Evolutionary conservation across 805 yeast genomes (phyloP).

Genomic region (Zygoascus flipseniorum): DNA sequence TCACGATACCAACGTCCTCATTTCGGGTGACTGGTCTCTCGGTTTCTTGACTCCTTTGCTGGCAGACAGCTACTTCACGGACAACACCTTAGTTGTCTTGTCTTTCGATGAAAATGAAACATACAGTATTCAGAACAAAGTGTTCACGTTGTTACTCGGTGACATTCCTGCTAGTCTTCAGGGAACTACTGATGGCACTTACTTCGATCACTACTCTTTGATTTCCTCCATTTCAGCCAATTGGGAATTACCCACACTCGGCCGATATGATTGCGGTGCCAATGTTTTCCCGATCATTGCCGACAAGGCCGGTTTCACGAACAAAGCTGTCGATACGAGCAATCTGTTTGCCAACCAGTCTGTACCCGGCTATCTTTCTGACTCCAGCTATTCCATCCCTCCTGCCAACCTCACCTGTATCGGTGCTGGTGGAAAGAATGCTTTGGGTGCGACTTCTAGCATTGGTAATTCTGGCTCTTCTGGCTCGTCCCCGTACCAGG

Average conservation of each 20-base stretch:
- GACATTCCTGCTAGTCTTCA: constrained; percentile 31
- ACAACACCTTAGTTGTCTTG: constrained; percentile 36
- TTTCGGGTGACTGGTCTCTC: constrained; percentile 40
- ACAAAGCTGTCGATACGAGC: constrained; percentile 9
- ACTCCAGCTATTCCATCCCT: constrained; percentile 5
- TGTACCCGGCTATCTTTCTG: constrained; percentile 6
- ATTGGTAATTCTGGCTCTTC: background rate
- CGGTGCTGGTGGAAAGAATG: constrained; percentile 10
- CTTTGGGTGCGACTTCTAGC: background rate
- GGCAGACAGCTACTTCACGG: constrained; percentile 39
- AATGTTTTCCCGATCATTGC: constrained; percentile 40
- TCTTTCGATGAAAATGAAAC: constrained; percentile 45
- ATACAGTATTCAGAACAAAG: constrained; percentile 37
- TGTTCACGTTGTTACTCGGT: constrained; percentile 39
- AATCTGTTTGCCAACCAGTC: constrained; percentile 10
- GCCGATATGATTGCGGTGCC: constrained; percentile 43
- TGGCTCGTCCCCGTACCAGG: background rate
- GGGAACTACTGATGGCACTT: constrained; percentile 40
- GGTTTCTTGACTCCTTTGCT: constrained; percentile 38
- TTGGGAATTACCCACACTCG: constrained; percentile 42
- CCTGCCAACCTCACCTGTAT: constrained; percentile 7
- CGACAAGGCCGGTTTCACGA: constrained; percentile 21
- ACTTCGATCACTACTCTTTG: constrained; percentile 46
- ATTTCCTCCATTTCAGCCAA: constrained; percentile 41
- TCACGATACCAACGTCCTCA: constrained; percentile 39